These are phyloP conservation scores for Jimgerdemannia lactiflua DNA, from an alignment of 192 early-diverging fungal species.

Conservation along the genomic window DNA sequence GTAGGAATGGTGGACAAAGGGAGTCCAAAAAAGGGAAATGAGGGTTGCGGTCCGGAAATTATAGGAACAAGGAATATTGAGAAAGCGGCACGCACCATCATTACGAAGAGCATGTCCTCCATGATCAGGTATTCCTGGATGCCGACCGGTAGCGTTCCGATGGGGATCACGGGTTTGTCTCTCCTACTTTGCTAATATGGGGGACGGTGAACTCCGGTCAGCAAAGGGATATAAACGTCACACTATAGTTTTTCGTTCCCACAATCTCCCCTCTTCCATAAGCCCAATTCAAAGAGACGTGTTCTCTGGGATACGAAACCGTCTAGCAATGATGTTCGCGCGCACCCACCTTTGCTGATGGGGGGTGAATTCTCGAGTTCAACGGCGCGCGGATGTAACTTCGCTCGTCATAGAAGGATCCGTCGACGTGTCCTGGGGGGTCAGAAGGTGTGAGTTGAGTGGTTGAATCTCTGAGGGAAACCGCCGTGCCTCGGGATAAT, in stretches of 20 bases:
- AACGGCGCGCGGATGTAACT: not conserved
- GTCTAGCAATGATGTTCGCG: not conserved
- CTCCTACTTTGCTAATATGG: not conserved
- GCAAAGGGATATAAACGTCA: not conserved
- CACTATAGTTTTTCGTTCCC: no score
- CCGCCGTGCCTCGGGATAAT: no score
- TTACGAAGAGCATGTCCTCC: conserved; percentile 85
- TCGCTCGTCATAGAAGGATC: not conserved
- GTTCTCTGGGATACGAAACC: not conserved
- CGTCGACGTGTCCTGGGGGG: not conserved
- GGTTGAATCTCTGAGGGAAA: no score
- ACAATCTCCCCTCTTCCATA: no score
- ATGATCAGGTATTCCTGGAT: conserved; percentile 82
- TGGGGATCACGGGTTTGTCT: conserved; percentile 1
- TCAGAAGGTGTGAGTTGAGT: no score
- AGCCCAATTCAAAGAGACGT: no score
- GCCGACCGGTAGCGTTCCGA: conserved; percentile 40
- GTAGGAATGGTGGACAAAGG: not conserved
- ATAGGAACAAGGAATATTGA: no score
- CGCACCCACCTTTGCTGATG: not conserved
- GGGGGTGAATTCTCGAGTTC: not conserved
- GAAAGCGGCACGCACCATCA: conserved; percentile 56
- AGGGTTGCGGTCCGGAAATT: not conserved
- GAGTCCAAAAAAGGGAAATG: not conserved
- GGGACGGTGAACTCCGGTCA: not conserved